These are phyloP conservation scores for Arthrobotrys conoides DNA, from an alignment of 2,329 filamentous ascomycete species.

Conservation along the genomic window DNA sequence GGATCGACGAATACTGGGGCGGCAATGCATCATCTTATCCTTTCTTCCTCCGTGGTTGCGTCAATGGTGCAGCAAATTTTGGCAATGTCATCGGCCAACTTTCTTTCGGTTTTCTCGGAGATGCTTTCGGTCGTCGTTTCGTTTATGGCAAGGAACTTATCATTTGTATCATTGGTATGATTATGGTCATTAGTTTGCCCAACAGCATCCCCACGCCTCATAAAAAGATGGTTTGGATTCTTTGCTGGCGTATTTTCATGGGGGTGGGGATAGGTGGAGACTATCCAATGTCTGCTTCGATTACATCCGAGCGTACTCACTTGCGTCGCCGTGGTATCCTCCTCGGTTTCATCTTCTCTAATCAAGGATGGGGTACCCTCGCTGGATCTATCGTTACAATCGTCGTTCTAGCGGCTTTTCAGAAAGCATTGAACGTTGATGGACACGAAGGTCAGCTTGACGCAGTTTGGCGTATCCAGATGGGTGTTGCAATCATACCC, in stretches of 20 bases:
- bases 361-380: constrained; percentile 63
- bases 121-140: constrained; percentile 81
- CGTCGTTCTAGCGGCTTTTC: constrained; percentile 63
- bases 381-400: constrained; percentile 63
- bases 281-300: constrained; percentile 85
- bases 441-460: constrained; percentile 60
- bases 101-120: constrained; percentile 82
- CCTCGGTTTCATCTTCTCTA: constrained; percentile 64
- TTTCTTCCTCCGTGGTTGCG: constrained; percentile 57
- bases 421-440: constrained; percentile 60
- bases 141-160: constrained; percentile 89
- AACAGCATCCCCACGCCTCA: constrained; percentile 54
- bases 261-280: constrained; percentile 85
- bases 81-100: constrained; percentile 88
- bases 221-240: constrained; percentile 72
- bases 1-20: constrained; percentile 60
- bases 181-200: constrained; percentile 62
- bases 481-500: constrained; percentile 63
- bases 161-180: constrained; percentile 69
- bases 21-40: constrained; percentile 41
- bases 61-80: constrained; percentile 59
- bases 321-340: constrained; percentile 57
- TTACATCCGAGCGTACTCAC: constrained; percentile 78
- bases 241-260: constrained; percentile 86
- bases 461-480: constrained; percentile 62